Base-by-base conservation (phyloP, 148 eudicot genomes). In the Simmondsia chinensis region DNA sequence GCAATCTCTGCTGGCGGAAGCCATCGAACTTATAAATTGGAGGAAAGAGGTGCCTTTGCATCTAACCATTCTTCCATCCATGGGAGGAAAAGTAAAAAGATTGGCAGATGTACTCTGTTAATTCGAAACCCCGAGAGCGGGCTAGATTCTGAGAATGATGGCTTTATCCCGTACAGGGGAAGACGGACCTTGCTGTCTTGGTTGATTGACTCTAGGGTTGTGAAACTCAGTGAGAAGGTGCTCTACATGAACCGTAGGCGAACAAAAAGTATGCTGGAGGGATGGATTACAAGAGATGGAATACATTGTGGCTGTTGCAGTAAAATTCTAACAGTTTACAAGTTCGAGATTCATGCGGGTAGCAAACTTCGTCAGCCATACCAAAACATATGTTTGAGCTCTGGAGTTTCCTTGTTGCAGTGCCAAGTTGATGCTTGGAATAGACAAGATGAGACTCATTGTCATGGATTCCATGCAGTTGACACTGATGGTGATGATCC, bases 251-350 rank as follows among this genome's bases (percentile, higher is more conserved):
- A 82, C 34, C 69, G 80, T n/a, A 91, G 65, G 45, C 63, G 77
- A 63, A 69, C 89, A 26, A 57, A 64, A 22, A 72, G 63, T 17
- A 72, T 82, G 81, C 74, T 76, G 48, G 99, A 91, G 71, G 99
- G 99, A 33, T 82, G 96, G 96, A 75, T 86, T 37, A 86, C 89
- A 0, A 74, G 70, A 63, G 89, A 82, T 53, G 99, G 99, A 14
- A 68, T 91, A 30, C 99, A 86, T 35, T 91, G 99, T 69, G 79
- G 89, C 47, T 91, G 99, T 65, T 91, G 99, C 50, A 91, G 89
- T 76, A 86, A 91, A 75, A 77, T 91, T 31, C 68, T 86, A 23
- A 63, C 94, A 2, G 80, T 91, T 51, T 72, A 73, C 8, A 86
- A 86, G 68, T 91, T 91, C 73, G 99, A 91, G 74, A 63, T 86